Evolutionary conservation across 371 early-diverging fungal species (phyloP).

Genomic region (Dichotomocladium elegans): DNA sequence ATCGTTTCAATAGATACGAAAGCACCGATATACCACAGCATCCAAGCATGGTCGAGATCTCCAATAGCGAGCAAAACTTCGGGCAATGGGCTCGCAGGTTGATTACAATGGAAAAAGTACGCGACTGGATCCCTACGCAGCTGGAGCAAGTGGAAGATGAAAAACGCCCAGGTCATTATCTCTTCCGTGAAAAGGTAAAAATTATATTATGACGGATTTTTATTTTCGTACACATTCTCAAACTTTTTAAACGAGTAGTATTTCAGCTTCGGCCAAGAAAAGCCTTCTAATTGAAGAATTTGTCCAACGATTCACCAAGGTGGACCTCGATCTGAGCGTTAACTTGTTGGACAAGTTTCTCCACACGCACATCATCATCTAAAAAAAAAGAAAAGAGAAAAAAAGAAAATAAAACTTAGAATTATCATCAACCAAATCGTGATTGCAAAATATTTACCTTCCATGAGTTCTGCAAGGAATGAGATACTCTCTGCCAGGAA

Average conservation of each 20-base stretch:
- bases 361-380: slow-evolving; percentile 73
- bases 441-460: slow-evolving; percentile 36
- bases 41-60: slow-evolving; percentile 72
- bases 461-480: slow-evolving; percentile 92
- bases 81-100: slow-evolving; percentile 92
- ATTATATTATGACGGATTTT: no score
- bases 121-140: slow-evolving; percentile 19
- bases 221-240: no score
- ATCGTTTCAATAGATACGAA: slow-evolving; percentile 43
- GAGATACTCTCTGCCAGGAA: slow-evolving; percentile 95
- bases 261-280: not conserved
- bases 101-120: slow-evolving; percentile 90
- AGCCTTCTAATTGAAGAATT: slow-evolving; percentile 53
- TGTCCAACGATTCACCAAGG: slow-evolving; percentile 83
- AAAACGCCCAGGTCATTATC: slow-evolving; percentile 40
- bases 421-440: no score
- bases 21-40: slow-evolving; percentile 83
- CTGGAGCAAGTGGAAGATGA: slow-evolving; percentile 25
- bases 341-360: slow-evolving; percentile 76
- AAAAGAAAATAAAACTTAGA: not conserved
- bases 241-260: no score
- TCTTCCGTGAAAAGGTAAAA: slow-evolving; percentile 46
- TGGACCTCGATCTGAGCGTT: slow-evolving; percentile 83
- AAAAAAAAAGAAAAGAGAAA: not conserved
- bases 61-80: slow-evolving; percentile 91